Base-by-base conservation (phyloP, 768 basidiomycete genomes). In the Lentinula edodes region DNA sequence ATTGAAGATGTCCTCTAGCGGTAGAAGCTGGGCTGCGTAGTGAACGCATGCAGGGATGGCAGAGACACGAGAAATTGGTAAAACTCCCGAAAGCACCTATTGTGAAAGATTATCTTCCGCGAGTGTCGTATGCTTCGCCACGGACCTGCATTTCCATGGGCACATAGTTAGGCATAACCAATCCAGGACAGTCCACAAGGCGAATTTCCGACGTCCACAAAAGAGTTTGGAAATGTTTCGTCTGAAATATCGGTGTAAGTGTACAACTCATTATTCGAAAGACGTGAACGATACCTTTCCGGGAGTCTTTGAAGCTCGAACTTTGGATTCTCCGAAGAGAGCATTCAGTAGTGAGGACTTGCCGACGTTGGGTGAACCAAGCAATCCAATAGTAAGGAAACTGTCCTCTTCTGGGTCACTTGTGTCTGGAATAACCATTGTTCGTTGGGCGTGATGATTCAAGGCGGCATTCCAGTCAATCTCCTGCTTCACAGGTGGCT, bases 291-390 rank as follows among this genome's bases (percentile, higher is more conserved):
- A 54, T 46, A 89, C 91, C 80, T 95, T 95, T 55, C 93, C 93
- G 0, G 93, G 92, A 0, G 90, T 94, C 61, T 86, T 85, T 0
- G 91, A 93, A 12, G 93, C 91, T 63, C 85, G 82, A 4, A 97
- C 95, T 71, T 83, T 88, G 52, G 78, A 81, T 20, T 77, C 74
- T 34, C 91, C 94, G 68, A 98, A 92, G 18, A 98, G 76, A 5
- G 95, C 95, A 70, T 98, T 98, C 57, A 98, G 74, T 5, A 97
- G 75, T 0, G 91, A 93, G 1, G 92, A 94, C 72, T 98, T 98
- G 9, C 96, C 96, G 43, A 96, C 94, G 70, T 98, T 98, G 13
- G 95, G 95, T 69, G 96, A 93, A 39, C 94, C 93, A 61, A 95
- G 89, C 52, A 95, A 72, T 6, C 93, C 93, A 57, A 95, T 79